A percentile compares a stretch with the other conserved stretches of the same genome.
Conservation (phyloP, 305 asterid genomes). For the Withania somnifera region DNA sequence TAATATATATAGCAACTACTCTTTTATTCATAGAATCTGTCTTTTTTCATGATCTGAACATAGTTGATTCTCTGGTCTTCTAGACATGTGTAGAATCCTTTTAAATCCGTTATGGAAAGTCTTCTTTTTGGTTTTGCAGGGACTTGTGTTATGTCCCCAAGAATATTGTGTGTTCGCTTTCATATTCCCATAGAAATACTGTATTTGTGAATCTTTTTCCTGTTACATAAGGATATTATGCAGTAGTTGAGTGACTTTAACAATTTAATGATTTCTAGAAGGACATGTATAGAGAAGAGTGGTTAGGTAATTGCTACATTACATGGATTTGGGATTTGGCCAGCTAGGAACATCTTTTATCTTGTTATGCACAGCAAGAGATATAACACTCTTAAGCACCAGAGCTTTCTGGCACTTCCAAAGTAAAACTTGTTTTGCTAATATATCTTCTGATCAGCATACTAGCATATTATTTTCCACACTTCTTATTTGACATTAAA, state of each 20-base stretch:
- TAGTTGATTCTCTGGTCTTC: neutral
- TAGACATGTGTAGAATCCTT: neutral
- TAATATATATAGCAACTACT: too few relatives aligned
- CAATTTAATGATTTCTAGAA: neutral
- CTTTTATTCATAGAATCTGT: too few relatives aligned
- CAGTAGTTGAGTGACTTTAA: too few relatives aligned
- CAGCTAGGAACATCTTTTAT: neutral
- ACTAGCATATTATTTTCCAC: neutral
- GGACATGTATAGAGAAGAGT: neutral
- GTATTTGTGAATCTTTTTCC: neutral
- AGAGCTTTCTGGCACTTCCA: neutral
- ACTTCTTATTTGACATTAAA: conserved; percentile 1
- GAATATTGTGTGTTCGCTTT: neutral
- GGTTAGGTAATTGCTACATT: neutral
- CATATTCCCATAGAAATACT: neutral
- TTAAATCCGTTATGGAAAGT: neutral
- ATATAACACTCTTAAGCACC: neutral
- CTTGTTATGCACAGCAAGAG: neutral
- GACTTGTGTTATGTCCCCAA: neutral
- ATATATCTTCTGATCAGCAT: neutral
- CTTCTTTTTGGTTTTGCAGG: neutral
- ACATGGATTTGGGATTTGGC: neutral
- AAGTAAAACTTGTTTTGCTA: neutral
- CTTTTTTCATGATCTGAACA: neutral
- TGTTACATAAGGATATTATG: neutral